A percentile compares a stretch with the other conserved stretches of the same genome.
Evolutionary conservation across 257 asterid species (phyloP).

Genomic region (Solanum gracilifrons): DNA sequence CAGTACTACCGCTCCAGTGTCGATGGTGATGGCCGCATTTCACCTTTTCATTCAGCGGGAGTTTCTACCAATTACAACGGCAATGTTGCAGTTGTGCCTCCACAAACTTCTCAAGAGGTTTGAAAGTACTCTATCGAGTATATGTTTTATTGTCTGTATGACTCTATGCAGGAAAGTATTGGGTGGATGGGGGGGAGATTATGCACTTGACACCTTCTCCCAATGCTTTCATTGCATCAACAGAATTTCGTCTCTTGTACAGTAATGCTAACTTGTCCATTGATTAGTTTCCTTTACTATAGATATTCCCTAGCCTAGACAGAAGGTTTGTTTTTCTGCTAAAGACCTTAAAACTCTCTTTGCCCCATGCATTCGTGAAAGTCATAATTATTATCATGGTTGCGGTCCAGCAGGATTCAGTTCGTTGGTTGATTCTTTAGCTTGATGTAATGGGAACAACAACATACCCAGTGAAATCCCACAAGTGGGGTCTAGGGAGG

Average conservation of each 20-base stretch:
- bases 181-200: neutral
- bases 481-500: neutral
- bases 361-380: neutral
- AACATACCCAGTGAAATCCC: neutral
- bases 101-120: slow-evolving; percentile 85
- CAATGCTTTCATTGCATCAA: neutral
- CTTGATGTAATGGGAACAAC: neutral
- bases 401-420: neutral
- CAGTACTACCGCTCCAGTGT: slow-evolving; percentile 56
- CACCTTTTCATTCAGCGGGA: slow-evolving; percentile 63
- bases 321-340: neutral
- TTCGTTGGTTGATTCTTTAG: neutral
- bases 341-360: neutral
- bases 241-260: neutral
- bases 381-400: neutral
- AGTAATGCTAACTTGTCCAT: neutral
- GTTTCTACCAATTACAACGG: slow-evolving; percentile 57
- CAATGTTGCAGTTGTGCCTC: slow-evolving; percentile 43
- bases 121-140: slow-evolving; percentile 24
- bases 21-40: slow-evolving; percentile 63
- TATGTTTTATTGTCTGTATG: neutral
- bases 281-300: neutral
- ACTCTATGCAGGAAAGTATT: slow-evolving; percentile 11
- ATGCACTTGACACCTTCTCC: neutral
- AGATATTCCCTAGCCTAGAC: neutral